phyloP scores from a whole-genome alignment of 2,329 filamentous ascomycete species.

The Monilinia polystroma region DNA sequence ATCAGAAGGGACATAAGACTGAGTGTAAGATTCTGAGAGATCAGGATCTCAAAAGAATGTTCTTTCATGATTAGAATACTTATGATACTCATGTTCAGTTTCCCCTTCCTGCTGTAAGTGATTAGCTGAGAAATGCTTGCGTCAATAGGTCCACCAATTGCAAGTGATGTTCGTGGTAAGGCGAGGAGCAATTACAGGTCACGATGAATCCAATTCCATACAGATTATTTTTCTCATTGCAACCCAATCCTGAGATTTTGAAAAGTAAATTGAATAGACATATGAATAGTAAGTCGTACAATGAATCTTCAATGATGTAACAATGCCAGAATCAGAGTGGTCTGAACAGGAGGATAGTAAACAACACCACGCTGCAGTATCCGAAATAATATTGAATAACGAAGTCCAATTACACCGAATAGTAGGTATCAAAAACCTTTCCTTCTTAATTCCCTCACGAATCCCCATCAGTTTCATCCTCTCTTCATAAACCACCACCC shows the following conservation, averaged over 20 bases:
- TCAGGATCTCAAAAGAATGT: slow-evolving; percentile 36
- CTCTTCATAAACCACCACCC: no score
- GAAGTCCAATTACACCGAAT: no score
- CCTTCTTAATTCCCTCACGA: no score
- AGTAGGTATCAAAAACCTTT: no score
- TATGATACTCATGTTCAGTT: slow-evolving; percentile 35
- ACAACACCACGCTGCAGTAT: no score
- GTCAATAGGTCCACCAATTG: neutral
- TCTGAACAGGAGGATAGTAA: no score
- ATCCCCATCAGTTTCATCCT: no score
- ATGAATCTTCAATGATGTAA: neutral
- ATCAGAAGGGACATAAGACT: slow-evolving; percentile 36
- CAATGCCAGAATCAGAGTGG: no score
- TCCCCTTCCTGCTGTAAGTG: slow-evolving; percentile 20
- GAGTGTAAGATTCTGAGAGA: slow-evolving; percentile 38
- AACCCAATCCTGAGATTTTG: no score
- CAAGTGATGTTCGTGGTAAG: no score
- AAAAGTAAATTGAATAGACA: neutral
- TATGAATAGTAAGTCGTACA: neutral
- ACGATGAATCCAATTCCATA: accelerated
- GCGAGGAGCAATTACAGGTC: neutral
- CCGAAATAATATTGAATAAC: no score
- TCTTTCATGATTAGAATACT: slow-evolving; percentile 34
- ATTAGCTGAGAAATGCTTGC: neutral
- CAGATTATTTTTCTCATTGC: accelerated